Evolutionary conservation across 257 asterid species (phyloP).

Genomic region (Leptodermis oblonga): DNA sequence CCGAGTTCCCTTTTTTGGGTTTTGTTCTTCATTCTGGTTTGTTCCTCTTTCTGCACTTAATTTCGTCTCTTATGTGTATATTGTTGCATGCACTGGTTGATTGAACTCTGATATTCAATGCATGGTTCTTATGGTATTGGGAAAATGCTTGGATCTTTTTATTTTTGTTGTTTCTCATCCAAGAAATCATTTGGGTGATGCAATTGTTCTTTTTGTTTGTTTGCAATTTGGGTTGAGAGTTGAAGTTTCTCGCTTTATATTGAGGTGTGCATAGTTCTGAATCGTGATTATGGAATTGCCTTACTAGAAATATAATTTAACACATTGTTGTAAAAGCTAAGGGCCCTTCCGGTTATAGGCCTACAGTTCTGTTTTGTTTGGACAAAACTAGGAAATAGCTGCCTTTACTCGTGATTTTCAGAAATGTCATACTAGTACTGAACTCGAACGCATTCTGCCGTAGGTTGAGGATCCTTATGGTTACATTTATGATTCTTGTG

Average conservation of each 20-base stretch:
- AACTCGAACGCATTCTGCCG: background rate
- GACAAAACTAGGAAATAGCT: background rate
- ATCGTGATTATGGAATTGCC: background rate
- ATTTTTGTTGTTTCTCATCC: background rate
- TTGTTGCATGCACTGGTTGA: slow-evolving; percentile 2
- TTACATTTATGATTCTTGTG: background rate
- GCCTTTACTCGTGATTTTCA: background rate
- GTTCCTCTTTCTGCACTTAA: background rate
- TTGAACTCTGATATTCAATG: background rate
- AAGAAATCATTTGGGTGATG: slow-evolving; percentile 7
- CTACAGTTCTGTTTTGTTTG: background rate
- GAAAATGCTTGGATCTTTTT: background rate
- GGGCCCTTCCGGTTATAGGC: background rate
- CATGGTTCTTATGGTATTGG: background rate
- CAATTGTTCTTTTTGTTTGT: background rate
- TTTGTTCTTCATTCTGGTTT: slow-evolving; percentile 28
- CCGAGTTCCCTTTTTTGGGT: background rate
- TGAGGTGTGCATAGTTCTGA: background rate
- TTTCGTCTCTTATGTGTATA: background rate
- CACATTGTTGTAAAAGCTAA: background rate
- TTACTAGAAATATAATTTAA: background rate
- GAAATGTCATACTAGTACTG: background rate
- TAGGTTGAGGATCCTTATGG: background rate
- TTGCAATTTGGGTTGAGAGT: background rate
- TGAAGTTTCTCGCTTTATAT: slow-evolving; percentile 5